Evolutionary conservation across 1,284 basidiomycete species (phyloP).

Genomic region (Rhodotorula sp.): DNA sequence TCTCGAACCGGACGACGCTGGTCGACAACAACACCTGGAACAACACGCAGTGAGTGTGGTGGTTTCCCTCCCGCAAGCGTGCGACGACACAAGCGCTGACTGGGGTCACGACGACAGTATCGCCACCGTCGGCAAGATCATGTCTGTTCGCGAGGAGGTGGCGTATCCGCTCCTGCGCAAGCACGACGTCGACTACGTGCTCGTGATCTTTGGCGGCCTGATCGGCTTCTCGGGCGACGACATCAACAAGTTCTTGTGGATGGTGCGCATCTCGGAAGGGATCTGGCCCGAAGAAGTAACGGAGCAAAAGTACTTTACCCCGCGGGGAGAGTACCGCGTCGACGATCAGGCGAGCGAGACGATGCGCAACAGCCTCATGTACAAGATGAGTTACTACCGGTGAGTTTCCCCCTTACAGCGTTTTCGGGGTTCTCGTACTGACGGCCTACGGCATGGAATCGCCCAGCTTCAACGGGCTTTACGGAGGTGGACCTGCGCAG

Average conservation of each 20-base stretch:
- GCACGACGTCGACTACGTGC: slow-evolving; percentile 97
- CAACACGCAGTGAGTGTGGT: slow-evolving; percentile 70
- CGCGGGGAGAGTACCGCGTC: slow-evolving; percentile 88
- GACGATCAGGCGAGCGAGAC: slow-evolving; percentile 79
- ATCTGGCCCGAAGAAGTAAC: slow-evolving; percentile 98
- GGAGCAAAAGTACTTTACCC: slow-evolving; percentile 90
- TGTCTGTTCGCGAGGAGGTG: slow-evolving; percentile 89
- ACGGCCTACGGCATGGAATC: not conserved
- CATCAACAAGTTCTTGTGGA: slow-evolving; percentile 94
- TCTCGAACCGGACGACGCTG: slow-evolving; percentile 94
- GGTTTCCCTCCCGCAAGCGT: not conserved
- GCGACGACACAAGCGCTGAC: slow-evolving; percentile 22
- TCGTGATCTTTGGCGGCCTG: slow-evolving; percentile 95
- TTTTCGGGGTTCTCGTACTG: not conserved
- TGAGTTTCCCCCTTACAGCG: slow-evolving; percentile 50
- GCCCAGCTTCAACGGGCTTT: slow-evolving; percentile 76
- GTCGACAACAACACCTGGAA: slow-evolving; percentile 99
- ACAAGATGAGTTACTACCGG: slow-evolving; percentile 97
- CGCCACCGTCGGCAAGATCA: slow-evolving; percentile 94
- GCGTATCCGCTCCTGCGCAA: slow-evolving; percentile 95
- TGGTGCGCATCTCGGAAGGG: slow-evolving; percentile 85
- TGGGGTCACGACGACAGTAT: slow-evolving; percentile 64
- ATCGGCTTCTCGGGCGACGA: slow-evolving; percentile 98
- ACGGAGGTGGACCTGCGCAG: slow-evolving; percentile 66
- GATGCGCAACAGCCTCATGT: slow-evolving; percentile 84